Percentiles rank a stretch among this genome's conserved stretches.
Conservation (phyloP, 306 rosid genomes). For the Ammopiptanthus mongolicus region DNA sequence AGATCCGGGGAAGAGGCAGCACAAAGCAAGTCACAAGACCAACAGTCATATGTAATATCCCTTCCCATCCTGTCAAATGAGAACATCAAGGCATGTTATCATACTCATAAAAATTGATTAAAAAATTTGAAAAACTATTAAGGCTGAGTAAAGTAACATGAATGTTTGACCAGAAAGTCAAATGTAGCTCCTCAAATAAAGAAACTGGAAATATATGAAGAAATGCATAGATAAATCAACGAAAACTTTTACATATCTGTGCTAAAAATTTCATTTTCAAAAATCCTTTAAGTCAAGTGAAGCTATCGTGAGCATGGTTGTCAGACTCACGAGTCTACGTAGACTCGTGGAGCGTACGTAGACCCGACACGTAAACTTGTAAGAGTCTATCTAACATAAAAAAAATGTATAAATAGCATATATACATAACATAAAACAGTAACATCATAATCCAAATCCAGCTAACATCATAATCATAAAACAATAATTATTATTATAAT, state of each 20-base stretch:
- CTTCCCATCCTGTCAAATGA: constrained; percentile 81
- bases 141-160: background rate
- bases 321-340: too few relatives aligned
- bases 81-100: constrained; percentile 12
- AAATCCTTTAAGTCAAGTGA: background rate
- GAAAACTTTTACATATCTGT: background rate
- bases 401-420: too few relatives aligned
- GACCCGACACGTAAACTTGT: too few relatives aligned
- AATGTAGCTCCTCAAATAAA: background rate
- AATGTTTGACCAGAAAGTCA: background rate
- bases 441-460: too few relatives aligned
- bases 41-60: constrained; percentile 68
- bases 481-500: too few relatives aligned
- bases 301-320: too few relatives aligned
- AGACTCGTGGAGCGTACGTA: too few relatives aligned
- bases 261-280: background rate
- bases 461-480: too few relatives aligned
- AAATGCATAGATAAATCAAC: background rate
- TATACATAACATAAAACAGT: too few relatives aligned
- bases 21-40: constrained; percentile 97
- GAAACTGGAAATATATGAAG: background rate
- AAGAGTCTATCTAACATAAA: too few relatives aligned
- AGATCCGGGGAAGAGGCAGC: constrained; percentile 94
- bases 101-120: background rate
- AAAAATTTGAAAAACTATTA: background rate